Evolutionary conservation across 2,329 filamentous ascomycete genomes (phyloP).

Genomic region (Aspergillus sp.): DNA sequence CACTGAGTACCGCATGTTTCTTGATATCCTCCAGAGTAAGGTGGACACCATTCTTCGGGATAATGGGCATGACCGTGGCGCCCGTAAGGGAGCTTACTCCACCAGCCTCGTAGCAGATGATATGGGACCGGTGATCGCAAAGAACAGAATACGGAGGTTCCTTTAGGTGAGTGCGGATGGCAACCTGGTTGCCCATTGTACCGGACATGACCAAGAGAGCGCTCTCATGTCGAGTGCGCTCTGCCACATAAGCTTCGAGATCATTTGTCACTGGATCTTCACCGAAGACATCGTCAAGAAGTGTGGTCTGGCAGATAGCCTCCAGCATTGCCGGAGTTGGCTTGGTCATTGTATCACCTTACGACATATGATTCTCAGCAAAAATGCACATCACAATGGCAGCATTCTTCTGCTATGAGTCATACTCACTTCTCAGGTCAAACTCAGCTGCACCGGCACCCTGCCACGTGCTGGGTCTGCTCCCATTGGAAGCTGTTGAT

Average conservation of each 20-base stretch:
- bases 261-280: conserved; percentile 78
- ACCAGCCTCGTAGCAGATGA: conserved; percentile 65
- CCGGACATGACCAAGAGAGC: conserved; percentile 82
- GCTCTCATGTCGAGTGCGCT: conserved; percentile 72
- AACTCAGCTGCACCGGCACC: conserved; percentile 57
- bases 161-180: conserved; percentile 72
- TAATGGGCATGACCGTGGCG: conserved; percentile 67
- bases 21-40: conserved; percentile 76
- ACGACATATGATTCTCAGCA: conserved; percentile 4
- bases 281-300: conserved; percentile 80
- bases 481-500: conserved; percentile 20
- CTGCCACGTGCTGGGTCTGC: conserved; percentile 38
- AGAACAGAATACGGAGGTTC: conserved; percentile 80
- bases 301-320: conserved; percentile 71
- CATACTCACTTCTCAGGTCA: conserved; percentile 53
- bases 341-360: conserved; percentile 70
- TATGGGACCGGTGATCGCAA: conserved; percentile 76
- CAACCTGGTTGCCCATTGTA: conserved; percentile 92
- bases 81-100: conserved; percentile 72
- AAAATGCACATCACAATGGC: neutral
- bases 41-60: conserved; percentile 70
- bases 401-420: neutral
- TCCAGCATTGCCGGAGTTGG: conserved; percentile 79
- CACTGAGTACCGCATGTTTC: conserved; percentile 60
- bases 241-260: conserved; percentile 73